Conservation (phyloP, 805 yeast genomes). For the Candida ipomoeae region DNA sequence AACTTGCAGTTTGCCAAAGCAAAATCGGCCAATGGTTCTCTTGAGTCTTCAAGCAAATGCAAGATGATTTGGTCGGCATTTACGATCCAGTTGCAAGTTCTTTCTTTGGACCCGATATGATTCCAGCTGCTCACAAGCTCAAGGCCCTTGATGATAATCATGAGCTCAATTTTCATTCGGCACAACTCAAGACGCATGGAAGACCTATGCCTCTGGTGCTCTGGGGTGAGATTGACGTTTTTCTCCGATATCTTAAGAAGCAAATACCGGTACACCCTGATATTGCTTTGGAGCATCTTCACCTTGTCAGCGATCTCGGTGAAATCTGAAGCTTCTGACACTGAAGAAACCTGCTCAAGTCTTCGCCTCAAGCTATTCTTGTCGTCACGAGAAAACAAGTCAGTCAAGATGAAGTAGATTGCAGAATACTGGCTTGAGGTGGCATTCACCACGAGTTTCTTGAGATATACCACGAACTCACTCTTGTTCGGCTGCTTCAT, state of each 20-base stretch:
- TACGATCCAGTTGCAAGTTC: conserved; percentile 13
- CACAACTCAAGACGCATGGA: conserved; percentile 32
- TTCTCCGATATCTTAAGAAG: conserved; percentile 38
- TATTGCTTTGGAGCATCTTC: conserved; percentile 26
- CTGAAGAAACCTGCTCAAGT: conserved; percentile 33
- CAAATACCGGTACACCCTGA: conserved; percentile 29
- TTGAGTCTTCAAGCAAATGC: conserved; percentile 59
- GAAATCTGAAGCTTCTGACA: conserved; percentile 35
- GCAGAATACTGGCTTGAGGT: conserved; percentile 37
- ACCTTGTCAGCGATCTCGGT: conserved; percentile 31
- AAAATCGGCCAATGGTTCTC: conserved; percentile 66
- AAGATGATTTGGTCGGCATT: conserved; percentile 63
- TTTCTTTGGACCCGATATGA: conserved; percentile 7
- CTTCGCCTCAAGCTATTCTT: conserved; percentile 35
- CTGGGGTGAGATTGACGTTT: conserved; percentile 20
- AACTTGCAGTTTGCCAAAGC: conserved; percentile 60
- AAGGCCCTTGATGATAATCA: conserved; percentile 26
- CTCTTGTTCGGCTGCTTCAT: conserved; percentile 21
- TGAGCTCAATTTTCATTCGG: conserved; percentile 30
- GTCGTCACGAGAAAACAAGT: conserved; percentile 29
- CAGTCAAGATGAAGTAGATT: conserved; percentile 32
- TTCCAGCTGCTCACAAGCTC: conserved; percentile 11
- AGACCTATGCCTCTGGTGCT: conserved; percentile 20
- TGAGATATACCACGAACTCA: conserved; percentile 30
- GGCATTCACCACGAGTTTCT: conserved; percentile 37